A percentile compares a stretch with the other conserved stretches of the same genome.
Evolutionary conservation across 2,329 filamentous ascomycete species (phyloP).

Genomic region (Cyphellophora europaea): DNA sequence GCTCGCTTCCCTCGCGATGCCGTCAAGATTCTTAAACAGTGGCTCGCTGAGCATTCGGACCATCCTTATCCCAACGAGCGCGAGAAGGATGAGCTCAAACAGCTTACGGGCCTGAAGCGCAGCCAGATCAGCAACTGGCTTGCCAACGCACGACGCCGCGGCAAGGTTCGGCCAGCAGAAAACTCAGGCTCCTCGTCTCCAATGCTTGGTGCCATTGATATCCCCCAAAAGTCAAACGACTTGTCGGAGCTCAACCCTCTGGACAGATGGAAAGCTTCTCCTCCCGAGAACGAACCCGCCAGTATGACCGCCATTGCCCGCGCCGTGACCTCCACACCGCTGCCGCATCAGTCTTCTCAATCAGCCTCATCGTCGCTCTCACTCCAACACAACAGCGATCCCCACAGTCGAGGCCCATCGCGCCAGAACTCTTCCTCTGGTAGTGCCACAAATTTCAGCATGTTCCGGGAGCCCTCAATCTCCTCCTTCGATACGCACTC

Average conservation of each 20-base stretch:
- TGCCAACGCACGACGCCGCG: constrained; percentile 74
- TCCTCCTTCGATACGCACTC: constrained; percentile 44
- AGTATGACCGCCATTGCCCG: constrained; percentile 54
- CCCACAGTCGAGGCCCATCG: neutral
- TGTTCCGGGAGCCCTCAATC: constrained; percentile 42
- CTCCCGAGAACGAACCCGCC: constrained; percentile 61
- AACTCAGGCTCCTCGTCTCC: constrained; percentile 59
- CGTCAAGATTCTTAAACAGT: constrained; percentile 71
- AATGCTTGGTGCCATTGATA: constrained; percentile 62
- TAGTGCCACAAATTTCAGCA: constrained; percentile 32
- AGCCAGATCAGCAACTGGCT: constrained; percentile 88
- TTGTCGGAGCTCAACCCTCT: constrained; percentile 50
- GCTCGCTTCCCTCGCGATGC: constrained; percentile 73
- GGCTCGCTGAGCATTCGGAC: constrained; percentile 68
- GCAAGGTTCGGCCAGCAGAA: constrained; percentile 56
- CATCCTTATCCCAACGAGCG: constrained; percentile 85
- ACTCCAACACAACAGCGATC: neutral
- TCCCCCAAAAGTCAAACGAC: constrained; percentile 47
- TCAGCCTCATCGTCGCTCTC: neutral
- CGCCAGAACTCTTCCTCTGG: constrained; percentile 15
- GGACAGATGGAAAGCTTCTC: constrained; percentile 61
- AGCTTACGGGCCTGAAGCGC: constrained; percentile 69
- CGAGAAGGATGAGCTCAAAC: constrained; percentile 71
- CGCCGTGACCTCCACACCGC: constrained; percentile 41
- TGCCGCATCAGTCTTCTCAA: constrained; percentile 20